Evolutionary conservation across 164 flowering plant genomes (phyloP).

Genomic region (Magnolia officinalis): DNA sequence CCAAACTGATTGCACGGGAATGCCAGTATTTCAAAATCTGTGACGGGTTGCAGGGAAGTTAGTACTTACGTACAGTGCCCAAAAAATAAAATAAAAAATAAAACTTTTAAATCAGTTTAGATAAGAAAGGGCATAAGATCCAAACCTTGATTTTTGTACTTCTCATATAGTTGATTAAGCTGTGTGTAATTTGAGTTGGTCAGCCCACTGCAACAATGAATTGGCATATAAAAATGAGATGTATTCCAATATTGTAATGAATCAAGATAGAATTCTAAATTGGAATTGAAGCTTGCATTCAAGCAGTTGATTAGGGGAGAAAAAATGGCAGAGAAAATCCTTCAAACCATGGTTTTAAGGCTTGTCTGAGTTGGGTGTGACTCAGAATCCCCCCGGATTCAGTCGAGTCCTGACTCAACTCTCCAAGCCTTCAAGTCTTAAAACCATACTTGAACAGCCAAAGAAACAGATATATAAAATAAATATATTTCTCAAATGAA

Average conservation of each 20-base stretch:
- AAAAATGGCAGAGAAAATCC: not conserved
- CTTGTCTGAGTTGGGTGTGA: conserved; percentile 32
- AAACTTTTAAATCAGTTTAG: too few species aligned
- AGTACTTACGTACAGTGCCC: too few species aligned
- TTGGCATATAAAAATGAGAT: not conserved
- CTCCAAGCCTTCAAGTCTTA: not conserved
- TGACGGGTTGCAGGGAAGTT: not conserved
- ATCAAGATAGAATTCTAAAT: not conserved
- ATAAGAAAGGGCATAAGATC: not conserved
- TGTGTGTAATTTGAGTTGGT: conserved; percentile 82
- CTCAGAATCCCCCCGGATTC: conserved; percentile 28
- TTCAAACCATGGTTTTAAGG: not conserved
- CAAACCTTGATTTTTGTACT: conserved; percentile 77
- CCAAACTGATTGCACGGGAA: conserved; percentile 93
- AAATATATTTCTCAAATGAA: not conserved
- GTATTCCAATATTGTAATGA: too few species aligned
- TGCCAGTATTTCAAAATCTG: conserved; percentile 84
- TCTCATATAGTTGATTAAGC: conserved; percentile 51
- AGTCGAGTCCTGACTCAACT: too few species aligned
- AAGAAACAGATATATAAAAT: not conserved
- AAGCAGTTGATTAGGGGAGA: not conserved
- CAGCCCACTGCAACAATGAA: conserved; percentile 53
- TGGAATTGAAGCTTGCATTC: not conserved
- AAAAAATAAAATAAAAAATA: too few species aligned
- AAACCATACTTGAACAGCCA: not conserved